Base-by-base conservation (phyloP, 495 filamentous ascomycete species). In the Hyaloscypha finlandica region DNA sequence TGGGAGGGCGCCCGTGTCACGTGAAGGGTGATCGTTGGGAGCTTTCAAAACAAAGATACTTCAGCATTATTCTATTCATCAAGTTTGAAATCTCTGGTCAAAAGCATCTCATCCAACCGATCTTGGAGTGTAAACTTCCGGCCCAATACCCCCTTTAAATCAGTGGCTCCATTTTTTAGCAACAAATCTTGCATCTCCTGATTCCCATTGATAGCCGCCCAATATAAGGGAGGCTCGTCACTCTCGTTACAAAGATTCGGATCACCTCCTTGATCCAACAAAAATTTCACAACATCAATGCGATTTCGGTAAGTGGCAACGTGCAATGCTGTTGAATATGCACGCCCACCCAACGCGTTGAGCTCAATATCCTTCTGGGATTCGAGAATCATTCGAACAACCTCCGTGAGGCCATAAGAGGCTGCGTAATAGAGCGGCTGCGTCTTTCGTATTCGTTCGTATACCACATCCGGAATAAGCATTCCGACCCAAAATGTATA, bases 231-330 rank as follows among this genome's bases (percentile, higher is more conserved):
- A 37, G 56, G 25, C 22, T 69, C 67, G 32, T 52, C 48, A 20
- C 16, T 59, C 30, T 57, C 51, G 33, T 69, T 69, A 6, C 48
- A 76, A 12, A 84, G 66, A 57, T 82, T 81, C 5, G 83, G 80
- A 65, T 87, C 80, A 1, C 84, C 84, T n/a, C 85, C 84, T 52
- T 81, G 74, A 25, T 75, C 71, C 12, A 86, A 71, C 8, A 88
- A 77, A 32, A 81, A 69, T 52, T 82, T 78, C 48, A 86, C 73
- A 61, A 85, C 69, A 11, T 83, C 79, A 14, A 68, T 65, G 2
- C 80, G 79, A 54, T 81, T 77, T 61, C 67, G 56, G n/a, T 61
- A 69, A 6, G 45, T 52, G 6, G 61, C 56, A 54, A 69, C 67
- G 54, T 69, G 67, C 19, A 69, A 37, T 30, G 67, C 67, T 8